Percentiles rank a stretch among this genome's conserved stretches.
Conservation (phyloP, 176 grass and related monocot species). For the sorghum (Sorghum bicolor) region Sorghum_bicolor_NCBIv3 NC_012875.2:21501-22000, state of each 20-base stretch:
- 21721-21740: background rate
- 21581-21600: background rate
- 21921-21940: background rate
- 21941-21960: background rate
- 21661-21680: background rate
- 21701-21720: background rate
- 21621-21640: background rate
- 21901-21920: background rate
- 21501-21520: background rate
- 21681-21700: background rate
- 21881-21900: background rate
- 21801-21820: slow-evolving; percentile 46
- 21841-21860: background rate
- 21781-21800: background rate
- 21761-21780: background rate
- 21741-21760: background rate
- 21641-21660: background rate
- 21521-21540: background rate
- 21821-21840: background rate
- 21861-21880: background rate
- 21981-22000: slow-evolving; percentile 89
- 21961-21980: background rate
- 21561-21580: background rate
- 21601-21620: background rate
- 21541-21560: background rate